Percentiles rank a stretch among this genome's conserved stretches.
phyloP scores from a whole-genome alignment of 352 stramenopile species.

The Globisporangium perplexum region DNA sequence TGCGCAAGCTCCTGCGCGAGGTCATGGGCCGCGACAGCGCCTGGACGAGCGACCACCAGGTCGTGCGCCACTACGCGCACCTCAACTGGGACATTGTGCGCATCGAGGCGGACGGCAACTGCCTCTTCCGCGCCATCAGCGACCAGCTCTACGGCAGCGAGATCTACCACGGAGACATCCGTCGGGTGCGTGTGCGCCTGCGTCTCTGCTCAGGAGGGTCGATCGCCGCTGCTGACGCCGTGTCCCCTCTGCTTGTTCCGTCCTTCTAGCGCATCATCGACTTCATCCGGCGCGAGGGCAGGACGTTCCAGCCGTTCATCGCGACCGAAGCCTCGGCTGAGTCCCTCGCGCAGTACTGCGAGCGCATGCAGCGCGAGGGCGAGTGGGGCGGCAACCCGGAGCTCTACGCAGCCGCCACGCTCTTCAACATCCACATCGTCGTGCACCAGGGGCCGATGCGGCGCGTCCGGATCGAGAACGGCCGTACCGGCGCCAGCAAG shows the following conservation, averaged over 20 bases:
- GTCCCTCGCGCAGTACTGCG: slow-evolving; percentile 29
- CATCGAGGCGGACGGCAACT: slow-evolving; percentile 41
- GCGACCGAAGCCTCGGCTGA: slow-evolving; percentile 10
- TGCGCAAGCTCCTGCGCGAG: slow-evolving; percentile 14
- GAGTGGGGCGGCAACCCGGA: slow-evolving; percentile 60
- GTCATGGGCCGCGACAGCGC: slow-evolving; percentile 15
- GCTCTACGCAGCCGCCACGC: slow-evolving; percentile 45
- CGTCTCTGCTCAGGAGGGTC: not conserved
- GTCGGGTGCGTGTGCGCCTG: slow-evolving; percentile 9
- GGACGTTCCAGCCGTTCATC: slow-evolving; percentile 44
- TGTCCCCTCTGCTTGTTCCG: not conserved
- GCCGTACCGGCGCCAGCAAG: slow-evolving; percentile 15
- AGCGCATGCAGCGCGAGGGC: slow-evolving; percentile 37
- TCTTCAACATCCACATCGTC: slow-evolving; percentile 58
- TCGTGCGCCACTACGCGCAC: slow-evolving; percentile 28
- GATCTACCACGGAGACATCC: slow-evolving; percentile 34
- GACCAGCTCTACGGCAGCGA: slow-evolving; percentile 52
- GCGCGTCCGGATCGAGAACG: slow-evolving; percentile 37
- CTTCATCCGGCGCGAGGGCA: slow-evolving; percentile 31
- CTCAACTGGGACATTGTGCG: slow-evolving; percentile 24
- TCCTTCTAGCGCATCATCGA: slow-evolving; percentile 24
- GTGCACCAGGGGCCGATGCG: slow-evolving; percentile 47
- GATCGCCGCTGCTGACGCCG: not conserved
- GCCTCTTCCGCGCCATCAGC: slow-evolving; percentile 51
- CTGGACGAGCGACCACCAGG: slow-evolving; percentile 35